A percentile compares a stretch with the other conserved stretches of the same genome.
Evolutionary conservation across 306 rosid genomes (phyloP).

Genomic region (Cucurbita argyrosperma): DNA sequence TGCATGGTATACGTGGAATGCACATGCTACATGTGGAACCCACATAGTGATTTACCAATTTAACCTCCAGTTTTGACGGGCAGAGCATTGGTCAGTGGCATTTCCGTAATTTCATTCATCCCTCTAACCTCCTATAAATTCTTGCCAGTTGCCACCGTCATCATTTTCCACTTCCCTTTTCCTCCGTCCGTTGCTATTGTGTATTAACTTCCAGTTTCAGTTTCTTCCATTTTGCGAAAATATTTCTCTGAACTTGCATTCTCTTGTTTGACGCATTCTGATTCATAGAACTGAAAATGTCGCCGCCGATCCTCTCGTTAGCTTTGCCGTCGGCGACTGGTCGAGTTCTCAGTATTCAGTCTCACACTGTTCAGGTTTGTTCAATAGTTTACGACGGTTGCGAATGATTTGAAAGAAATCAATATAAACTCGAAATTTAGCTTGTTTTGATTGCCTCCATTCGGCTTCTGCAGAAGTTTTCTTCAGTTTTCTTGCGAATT

Average conservation of each 20-base stretch:
- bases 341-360: conserved; percentile 72
- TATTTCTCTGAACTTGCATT: not conserved
- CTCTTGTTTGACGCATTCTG: not conserved
- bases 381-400: not conserved
- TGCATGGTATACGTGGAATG: too few relatives aligned
- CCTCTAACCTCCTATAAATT: not conserved
- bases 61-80: not conserved
- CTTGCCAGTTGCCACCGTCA: not conserved
- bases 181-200: not conserved
- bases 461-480: not conserved
- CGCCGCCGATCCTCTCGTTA: conserved; percentile 60
- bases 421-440: not conserved
- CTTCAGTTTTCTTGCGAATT: not conserved
- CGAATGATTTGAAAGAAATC: not conserved
- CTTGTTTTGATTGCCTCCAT: not conserved
- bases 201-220: not conserved
- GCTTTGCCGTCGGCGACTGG: conserved; percentile 62
- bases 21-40: too few relatives aligned
- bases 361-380: conserved; percentile 70
- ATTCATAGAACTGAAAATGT: conserved; percentile 18
- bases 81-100: not conserved
- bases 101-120: not conserved
- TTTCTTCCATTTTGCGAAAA: not conserved
- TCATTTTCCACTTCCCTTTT: not conserved
- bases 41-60: not conserved